A percentile compares a stretch with the other conserved stretches of the same genome.
These are phyloP conservation scores for Ustilago shanxiensis DNA, from an alignment of 1,284 basidiomycete genomes.

Conservation along the genomic window DNA sequence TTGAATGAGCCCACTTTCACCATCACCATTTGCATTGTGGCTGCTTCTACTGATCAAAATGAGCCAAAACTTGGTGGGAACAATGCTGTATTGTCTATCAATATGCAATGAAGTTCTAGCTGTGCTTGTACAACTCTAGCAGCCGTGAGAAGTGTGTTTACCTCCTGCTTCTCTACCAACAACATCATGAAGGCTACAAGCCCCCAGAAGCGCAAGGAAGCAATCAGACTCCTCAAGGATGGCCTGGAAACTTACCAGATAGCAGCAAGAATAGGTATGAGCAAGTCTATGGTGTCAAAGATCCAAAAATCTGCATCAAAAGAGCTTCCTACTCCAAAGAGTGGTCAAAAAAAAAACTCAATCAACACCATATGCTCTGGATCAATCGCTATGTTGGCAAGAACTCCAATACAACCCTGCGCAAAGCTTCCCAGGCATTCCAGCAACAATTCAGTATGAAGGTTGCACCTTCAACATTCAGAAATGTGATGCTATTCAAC, in stretches of 20 bases:
- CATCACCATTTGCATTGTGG: neutral
- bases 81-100: neutral
- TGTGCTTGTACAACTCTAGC: neutral
- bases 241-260: neutral
- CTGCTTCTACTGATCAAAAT: neutral
- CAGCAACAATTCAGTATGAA: too few species aligned
- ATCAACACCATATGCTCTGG: too few species aligned
- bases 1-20: constrained; percentile 1
- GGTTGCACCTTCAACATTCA: too few species aligned
- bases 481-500: too few species aligned
- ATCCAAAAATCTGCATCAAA: too few species aligned
- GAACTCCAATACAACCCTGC: too few species aligned
- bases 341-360: too few species aligned
- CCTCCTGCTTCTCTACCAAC: neutral
- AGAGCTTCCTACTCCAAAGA: too few species aligned
- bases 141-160: neutral
- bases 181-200: neutral
- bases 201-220: neutral
- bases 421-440: too few species aligned
- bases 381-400: too few species aligned
- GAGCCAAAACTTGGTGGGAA: neutral
- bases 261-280: neutral
- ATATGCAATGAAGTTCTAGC: neutral
- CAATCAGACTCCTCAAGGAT: neutral
- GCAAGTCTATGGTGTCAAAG: neutral